Percentiles rank a stretch among this genome's conserved stretches.
Evolutionary conservation across 257 asterid genomes (phyloP).

Genomic region (Ligustrum vulgare): DNA sequence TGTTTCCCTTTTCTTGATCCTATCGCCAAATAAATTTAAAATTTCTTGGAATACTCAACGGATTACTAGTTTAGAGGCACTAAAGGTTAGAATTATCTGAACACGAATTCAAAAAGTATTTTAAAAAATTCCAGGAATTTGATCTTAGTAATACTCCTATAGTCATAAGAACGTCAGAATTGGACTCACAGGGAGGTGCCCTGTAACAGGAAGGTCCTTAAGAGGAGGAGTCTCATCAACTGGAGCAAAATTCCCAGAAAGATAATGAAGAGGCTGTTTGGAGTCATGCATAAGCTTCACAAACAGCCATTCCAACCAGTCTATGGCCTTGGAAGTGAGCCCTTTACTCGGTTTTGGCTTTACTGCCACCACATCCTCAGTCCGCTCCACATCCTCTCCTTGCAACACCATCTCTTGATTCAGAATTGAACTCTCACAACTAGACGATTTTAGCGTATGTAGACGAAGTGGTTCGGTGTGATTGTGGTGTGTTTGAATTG

Average conservation of each 20-base stretch:
- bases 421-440: not conserved
- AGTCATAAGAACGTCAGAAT: not conserved
- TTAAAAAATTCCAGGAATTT: not conserved
- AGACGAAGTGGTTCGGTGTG: not conserved
- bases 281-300: slow-evolving; percentile 72
- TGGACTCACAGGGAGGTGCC: slow-evolving; percentile 76
- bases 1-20: too few species aligned
- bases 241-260: slow-evolving; percentile 85
- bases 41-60: too few species aligned
- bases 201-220: slow-evolving; percentile 59
- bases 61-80: too few species aligned
- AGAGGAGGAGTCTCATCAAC: slow-evolving; percentile 87
- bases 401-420: slow-evolving; percentile 37
- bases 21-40: too few species aligned
- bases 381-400: slow-evolving; percentile 39
- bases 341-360: slow-evolving; percentile 74
- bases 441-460: not conserved
- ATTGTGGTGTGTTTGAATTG: slow-evolving; percentile 17
- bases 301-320: slow-evolving; percentile 71
- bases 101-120: slow-evolving; percentile 3
- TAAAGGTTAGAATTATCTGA: too few species aligned
- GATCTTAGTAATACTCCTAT: not conserved
- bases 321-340: slow-evolving; percentile 58
- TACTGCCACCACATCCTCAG: slow-evolving; percentile 53
- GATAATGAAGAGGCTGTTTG: slow-evolving; percentile 65